Percentiles rank a stretch among this genome's conserved stretches.
Evolutionary conservation across 2,329 filamentous ascomycete genomes (phyloP).

Genomic region (Cytospora piceae): DNA sequence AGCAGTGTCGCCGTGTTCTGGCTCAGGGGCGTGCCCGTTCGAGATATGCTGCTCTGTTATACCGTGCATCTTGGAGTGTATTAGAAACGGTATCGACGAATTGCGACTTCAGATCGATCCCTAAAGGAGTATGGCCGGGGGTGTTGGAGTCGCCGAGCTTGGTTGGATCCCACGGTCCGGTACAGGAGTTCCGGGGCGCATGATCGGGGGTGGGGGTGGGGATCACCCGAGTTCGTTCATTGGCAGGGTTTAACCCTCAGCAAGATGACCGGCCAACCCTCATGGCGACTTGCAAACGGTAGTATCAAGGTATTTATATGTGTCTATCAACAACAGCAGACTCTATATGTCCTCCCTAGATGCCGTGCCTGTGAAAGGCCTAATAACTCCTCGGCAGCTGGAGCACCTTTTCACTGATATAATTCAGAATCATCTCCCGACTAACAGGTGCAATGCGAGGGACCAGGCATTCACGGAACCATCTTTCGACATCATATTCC

Average conservation of each 20-base stretch:
- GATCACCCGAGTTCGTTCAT: neutral
- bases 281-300: too few species aligned
- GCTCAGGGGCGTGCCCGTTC: conserved; percentile 13
- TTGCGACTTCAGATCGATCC: neutral
- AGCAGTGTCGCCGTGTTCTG: conserved; percentile 12
- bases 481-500: conserved; percentile 69
- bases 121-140: conserved; percentile 1
- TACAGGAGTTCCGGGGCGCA: neutral
- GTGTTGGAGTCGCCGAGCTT: conserved; percentile 4
- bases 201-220: neutral
- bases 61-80: conserved; percentile 13
- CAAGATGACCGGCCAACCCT: too few species aligned
- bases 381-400: conserved; percentile 67
- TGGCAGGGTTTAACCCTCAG: neutral
- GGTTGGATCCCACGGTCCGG: conserved; percentile 20
- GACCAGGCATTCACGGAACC: conserved; percentile 66
- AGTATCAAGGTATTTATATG: too few species aligned
- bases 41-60: conserved; percentile 8
- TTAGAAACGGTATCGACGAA: neutral
- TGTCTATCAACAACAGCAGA: too few species aligned
- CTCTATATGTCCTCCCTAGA: neutral
- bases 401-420: conserved; percentile 70
- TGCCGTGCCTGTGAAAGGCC: neutral
- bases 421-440: conserved; percentile 77
- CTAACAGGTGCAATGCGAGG: conserved; percentile 68